Evolutionary conservation across 179 eudicot species (phyloP), one percentile per base, ranked within the genome.

Genomic region (Sideroxylon spinosum): DNA sequence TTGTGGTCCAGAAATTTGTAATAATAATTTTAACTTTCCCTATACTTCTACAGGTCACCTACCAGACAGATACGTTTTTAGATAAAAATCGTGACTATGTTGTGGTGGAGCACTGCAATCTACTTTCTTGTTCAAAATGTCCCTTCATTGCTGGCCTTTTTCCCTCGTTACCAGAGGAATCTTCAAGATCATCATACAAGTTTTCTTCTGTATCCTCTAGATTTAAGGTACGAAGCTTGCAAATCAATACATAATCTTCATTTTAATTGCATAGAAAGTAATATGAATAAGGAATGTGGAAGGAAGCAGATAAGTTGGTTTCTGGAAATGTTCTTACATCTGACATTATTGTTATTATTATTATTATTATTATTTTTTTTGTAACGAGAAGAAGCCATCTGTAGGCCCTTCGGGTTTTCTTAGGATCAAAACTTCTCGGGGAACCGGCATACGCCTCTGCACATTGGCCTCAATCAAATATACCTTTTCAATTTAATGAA

Each of bases 51-150:
- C 78, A 96, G 99, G 99, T 96, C 75, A 89, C 83, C 10, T 96
- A 96, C 84, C 94, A 96, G 86, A 92, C 98, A 52, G 89, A 92
- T 46, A 68, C 89, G 3, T 94, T 96, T 78, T 79, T 96, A 49
- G 99, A 96, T 68, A 96, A 96, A 84, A 96, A 96, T 81, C 98
- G 98, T 78, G 99, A 96, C 81, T 96, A 96, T 87, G 89, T 96
- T 78, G 99, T 96, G 71, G 90, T 92, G 83, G 99, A 96, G 80
- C 99, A 96, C 75, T 88, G 93, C 82, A 88, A 86, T 78, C 87
- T 94, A 25, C 79, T 96, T 62, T 91, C 97, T 73, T 89, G 93
- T 59, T 96, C 99, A 10, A 90, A 87, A 81, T 92, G 97, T 81
- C 75, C 90, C 26, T 92, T 96, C 53, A 75, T 96, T 79, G 87